phyloP scores from a whole-genome alignment of 208 protist species.

The Acanthamoeba healyi region DNA sequence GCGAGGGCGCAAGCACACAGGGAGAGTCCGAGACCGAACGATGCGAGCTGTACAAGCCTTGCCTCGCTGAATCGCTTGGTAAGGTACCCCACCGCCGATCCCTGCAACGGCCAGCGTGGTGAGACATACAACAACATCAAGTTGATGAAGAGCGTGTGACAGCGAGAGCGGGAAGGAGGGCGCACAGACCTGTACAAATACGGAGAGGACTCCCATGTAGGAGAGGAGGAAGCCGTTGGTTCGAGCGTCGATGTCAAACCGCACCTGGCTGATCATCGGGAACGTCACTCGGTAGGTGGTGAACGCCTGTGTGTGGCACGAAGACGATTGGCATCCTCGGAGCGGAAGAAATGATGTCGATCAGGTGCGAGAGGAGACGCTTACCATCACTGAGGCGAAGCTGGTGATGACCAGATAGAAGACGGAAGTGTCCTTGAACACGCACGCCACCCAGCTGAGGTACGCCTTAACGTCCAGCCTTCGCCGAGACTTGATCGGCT shows the following conservation, averaged over 20 bases:
- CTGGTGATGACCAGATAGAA: not conserved
- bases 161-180: not conserved
- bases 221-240: conserved; percentile 47
- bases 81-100: not conserved
- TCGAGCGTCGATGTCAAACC: conserved; percentile 15
- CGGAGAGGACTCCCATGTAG: conserved; percentile 20
- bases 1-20: conserved; percentile 5
- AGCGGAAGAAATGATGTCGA: not conserved
- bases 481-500: not conserved
- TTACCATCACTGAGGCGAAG: not conserved
- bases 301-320: too few species aligned
- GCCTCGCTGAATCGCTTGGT: conserved; percentile 6
- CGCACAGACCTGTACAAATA: conserved; percentile 33
- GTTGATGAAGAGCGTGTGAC: not conserved
- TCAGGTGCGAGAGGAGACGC: not conserved
- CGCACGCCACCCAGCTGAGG: not conserved
- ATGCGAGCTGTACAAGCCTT: not conserved
- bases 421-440: not conserved
- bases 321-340: too few species aligned
- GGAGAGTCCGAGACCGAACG: not conserved
- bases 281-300: conserved; percentile 31
- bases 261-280: conserved; percentile 44
- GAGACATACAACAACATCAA: too few species aligned
- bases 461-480: not conserved
- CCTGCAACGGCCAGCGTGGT: not conserved